Evolutionary conservation across 352 stramenopile species (phyloP), one percentile per base, ranked within the genome.

Genomic region (Globisporangium iwayamae): DNA sequence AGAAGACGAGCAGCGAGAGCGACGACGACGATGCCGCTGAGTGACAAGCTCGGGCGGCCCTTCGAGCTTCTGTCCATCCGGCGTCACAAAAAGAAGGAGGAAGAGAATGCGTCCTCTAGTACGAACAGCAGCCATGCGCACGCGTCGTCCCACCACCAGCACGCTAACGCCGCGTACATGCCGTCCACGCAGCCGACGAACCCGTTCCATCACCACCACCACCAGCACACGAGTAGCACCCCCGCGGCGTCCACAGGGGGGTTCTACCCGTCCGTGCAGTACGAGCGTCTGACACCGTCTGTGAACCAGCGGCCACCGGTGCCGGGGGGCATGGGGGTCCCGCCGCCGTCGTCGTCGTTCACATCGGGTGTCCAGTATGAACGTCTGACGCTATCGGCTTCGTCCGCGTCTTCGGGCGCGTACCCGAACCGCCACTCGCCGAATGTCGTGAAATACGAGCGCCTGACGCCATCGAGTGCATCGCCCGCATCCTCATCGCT

Each of bases 61-160:
- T 90, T 90, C 53, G 79, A 89, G 74, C 51, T 90, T 60, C 70
- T 90, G 20, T 87, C 79, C 25, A 79, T 90, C 38, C 69, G 84
- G 8, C 75, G 81, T 30, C 77, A 81, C 59, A 87, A 86, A 57
- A 84, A 82, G 60, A 81, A 83, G 56, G 67, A 85, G 28, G 70
- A 82, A 50, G 63, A 65, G 25, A 56, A 41, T 22, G 32, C 32
- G 4, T 2, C 32, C 54, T 58, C 46, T 11, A 34, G 16, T 16
- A 13, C 48, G 32, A 36, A 36, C 52, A 50, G 51, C 20, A 61
- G 41, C 32, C 39, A 45, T 38, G 18, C 52, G 18, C 13, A 45
- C 25, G 18, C 52, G 18, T 9, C 56, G n/a, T 61, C 46, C 1
- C 63, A 57, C 3, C 51, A 66, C 22, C 51, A 56, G 13, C 58